Evolutionary conservation across 129 eudicot species (phyloP).

Genomic region (Flaveria ramosissima): DNA sequence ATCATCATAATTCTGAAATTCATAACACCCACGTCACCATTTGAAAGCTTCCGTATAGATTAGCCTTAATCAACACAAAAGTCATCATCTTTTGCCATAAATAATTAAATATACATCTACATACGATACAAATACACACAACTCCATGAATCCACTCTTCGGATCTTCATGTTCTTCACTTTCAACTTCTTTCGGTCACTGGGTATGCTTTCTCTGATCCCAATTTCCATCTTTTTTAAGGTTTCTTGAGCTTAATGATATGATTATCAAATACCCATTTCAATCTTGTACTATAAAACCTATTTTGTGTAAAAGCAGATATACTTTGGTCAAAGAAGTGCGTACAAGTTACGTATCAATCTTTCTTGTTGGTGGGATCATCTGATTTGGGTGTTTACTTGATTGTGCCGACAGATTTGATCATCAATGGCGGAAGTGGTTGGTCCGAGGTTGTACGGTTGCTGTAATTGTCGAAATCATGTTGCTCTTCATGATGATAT

Average conservation of each 20-base stretch:
- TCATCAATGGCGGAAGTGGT: slow-evolving; percentile 65
- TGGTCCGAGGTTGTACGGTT: slow-evolving; percentile 75
- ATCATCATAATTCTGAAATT: slow-evolving; percentile 22
- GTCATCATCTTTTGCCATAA: slow-evolving; percentile 25
- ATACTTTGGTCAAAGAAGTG: slow-evolving; percentile 34
- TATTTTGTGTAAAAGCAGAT: not conserved
- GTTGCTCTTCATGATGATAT: slow-evolving; percentile 82
- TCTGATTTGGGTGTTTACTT: slow-evolving; percentile 30
- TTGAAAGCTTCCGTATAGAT: slow-evolving; percentile 37
- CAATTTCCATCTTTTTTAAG: not conserved
- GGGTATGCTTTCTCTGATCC: slow-evolving; percentile 33
- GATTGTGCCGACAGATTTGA: slow-evolving; percentile 18
- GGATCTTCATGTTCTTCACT: slow-evolving; percentile 38
- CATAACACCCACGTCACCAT: slow-evolving; percentile 39
- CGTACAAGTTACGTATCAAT: slow-evolving; percentile 42
- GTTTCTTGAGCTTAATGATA: slow-evolving; percentile 1
- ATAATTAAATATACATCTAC: not conserved
- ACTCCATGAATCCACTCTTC: slow-evolving; percentile 19
- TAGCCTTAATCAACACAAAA: slow-evolving; percentile 30
- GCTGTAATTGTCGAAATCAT: slow-evolving; percentile 76
- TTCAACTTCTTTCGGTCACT: slow-evolving; percentile 32
- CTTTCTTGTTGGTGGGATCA: slow-evolving; percentile 24
- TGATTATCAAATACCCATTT: slow-evolving; percentile 29
- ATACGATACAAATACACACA: slow-evolving; percentile 13
- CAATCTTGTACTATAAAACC: not conserved